Base-by-base conservation (phyloP, 305 asterid species). In the Ilex paraguariensis region DNA sequence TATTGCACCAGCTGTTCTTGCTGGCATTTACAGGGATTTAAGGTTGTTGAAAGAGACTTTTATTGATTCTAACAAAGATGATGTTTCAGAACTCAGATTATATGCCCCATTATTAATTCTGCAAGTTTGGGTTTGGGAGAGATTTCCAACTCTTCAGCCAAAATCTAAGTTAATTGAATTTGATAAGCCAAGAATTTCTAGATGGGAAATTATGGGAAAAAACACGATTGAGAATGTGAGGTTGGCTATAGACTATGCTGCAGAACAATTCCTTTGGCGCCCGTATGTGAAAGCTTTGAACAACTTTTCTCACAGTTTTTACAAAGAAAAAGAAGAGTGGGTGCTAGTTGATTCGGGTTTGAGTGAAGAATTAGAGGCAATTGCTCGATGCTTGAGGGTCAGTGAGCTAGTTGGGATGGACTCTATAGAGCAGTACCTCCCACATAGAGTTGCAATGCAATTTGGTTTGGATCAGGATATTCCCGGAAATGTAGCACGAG, bases 381-480 rank as follows among this genome's bases (percentile, higher is more conserved):
- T 57, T 33, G 55, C 48, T 51, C 21, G 36, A 50, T 57, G 73
- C 10, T 56, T 71, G 53, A 53, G 65, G 46, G 48, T 51, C 7
- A 50, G 57, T 42, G 69, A 66, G 31, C 59, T 75, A n/a, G 63
- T 60, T 45, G 80, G 74, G 15, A 6, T 67, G 16, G 61, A 56
- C n/a, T 53, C 69, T 56, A 40, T 33, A 12, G 69, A 67, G 6
- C 55, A 10, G 16, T 75, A 75, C 31, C 63, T 51, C 10, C 73
- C 77, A 32, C 77, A 75, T 31, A 54, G 69, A 21, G 80, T 71
- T 33, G 56, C 69, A 3, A 67, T 63, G 74, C 80, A 75, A 28
- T 61, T 71, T 16, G 74, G 54, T 7, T 21, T 61, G 16, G 73
- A 75, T 54, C 76, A 75, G 66, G 79, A 75, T 70, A 31, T 70